Percentiles rank a stretch among this genome's conserved stretches.
Conservation (phyloP, 441 rosid genomes). For the Biscutella laevigata region DNA sequence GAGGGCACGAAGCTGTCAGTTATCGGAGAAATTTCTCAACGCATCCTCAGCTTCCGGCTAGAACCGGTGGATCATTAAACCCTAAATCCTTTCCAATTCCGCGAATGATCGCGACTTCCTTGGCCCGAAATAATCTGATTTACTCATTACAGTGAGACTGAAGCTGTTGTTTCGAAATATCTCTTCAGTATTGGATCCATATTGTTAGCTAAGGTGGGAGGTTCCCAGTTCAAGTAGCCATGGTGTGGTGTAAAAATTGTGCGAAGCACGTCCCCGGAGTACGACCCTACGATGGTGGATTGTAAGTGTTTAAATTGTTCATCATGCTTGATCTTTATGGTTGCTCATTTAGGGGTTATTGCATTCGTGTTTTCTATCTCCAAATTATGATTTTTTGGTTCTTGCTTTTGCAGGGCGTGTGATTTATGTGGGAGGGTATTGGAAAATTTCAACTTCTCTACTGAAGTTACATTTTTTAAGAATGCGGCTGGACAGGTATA, state of each 20-base stretch:
- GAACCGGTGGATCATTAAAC: too few species aligned
- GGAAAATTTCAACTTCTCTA: slow-evolving; percentile 40
- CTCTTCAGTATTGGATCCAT: slow-evolving; percentile 3
- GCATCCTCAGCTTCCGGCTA: too few species aligned
- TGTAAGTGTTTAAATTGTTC: slow-evolving; percentile 16
- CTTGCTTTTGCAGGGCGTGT: slow-evolving; percentile 38
- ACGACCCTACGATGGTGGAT: slow-evolving; percentile 25
- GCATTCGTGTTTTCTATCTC: not conserved
- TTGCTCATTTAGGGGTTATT: not conserved
- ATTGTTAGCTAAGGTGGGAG: slow-evolving; percentile 6
- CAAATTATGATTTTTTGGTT: not conserved
- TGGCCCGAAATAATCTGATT: not conserved
- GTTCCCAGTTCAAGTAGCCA: slow-evolving; percentile 3
- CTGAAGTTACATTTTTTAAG: slow-evolving; percentile 52
- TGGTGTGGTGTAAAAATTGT: slow-evolving; percentile 31
- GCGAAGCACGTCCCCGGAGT: slow-evolving; percentile 15
- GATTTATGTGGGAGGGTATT: slow-evolving; percentile 49
- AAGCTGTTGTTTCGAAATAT: slow-evolving; percentile 13
- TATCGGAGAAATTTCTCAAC: too few species aligned
- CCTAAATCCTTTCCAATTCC: too few species aligned
- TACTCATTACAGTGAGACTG: not conserved
- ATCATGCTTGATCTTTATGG: not conserved
- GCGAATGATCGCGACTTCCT: too few species aligned
- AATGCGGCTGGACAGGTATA: slow-evolving; percentile 56
- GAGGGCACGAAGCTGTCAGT: too few species aligned